Percentiles rank a stretch among this genome's conserved stretches.
Evolutionary conservation across 2,329 filamentous ascomycete species (phyloP).

Genomic region (Myriosclerotinia duriaeana): DNA sequence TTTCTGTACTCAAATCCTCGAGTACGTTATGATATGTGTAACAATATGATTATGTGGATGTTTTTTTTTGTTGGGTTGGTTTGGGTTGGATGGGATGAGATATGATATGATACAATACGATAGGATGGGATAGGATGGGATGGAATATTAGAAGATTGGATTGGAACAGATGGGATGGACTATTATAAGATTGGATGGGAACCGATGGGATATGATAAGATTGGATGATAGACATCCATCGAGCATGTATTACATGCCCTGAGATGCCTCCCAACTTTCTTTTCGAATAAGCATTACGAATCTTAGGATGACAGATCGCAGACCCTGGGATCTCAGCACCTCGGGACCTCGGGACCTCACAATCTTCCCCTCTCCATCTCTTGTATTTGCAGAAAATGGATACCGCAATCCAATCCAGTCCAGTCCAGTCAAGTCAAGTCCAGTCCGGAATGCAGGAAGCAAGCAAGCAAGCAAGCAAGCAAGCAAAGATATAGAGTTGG

Average conservation of each 20-base stretch:
- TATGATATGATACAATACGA: background rate
- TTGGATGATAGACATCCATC: no score
- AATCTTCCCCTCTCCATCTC: background rate
- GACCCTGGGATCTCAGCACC: no score
- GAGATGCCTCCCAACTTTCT: background rate
- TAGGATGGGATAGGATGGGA: background rate
- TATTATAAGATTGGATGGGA: no score
- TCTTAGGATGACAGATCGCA: background rate
- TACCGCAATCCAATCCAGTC: background rate
- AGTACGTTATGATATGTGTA: background rate
- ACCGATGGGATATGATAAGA: no score
- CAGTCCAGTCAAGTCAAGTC: no score
- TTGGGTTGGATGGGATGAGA: background rate
- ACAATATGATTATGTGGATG: background rate
- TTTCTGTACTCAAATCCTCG: background rate
- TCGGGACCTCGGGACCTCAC: no score
- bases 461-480: background rate
- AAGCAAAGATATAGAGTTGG: background rate
- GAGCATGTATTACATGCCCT: no score
- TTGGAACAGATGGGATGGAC: no score
- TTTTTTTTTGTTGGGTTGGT: no score
- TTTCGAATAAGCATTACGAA: background rate
- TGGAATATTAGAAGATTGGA: background rate
- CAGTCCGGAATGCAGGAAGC: background rate
- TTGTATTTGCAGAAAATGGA: slow-evolving; percentile 11